Evolutionary conservation across 805 yeast species (phyloP).

Genomic region (baker's yeast (Saccharomyces cerevisiae)): DNA sequence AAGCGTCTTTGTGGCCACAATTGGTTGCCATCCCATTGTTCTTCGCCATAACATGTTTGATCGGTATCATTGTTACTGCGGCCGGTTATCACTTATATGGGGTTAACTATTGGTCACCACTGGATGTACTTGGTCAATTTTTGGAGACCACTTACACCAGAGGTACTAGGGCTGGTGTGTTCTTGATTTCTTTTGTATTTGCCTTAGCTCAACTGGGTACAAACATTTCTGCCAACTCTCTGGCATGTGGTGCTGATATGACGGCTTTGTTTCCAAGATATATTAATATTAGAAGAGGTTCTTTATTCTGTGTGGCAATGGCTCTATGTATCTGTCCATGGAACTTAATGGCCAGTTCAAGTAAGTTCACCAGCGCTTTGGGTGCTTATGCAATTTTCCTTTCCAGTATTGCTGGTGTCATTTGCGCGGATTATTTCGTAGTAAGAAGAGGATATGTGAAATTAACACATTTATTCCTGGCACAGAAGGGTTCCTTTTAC

Average conservation of each 20-base stretch:
- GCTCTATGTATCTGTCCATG: constrained; percentile 72
- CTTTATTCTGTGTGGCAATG: constrained; percentile 54
- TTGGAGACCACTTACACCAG: constrained; percentile 31
- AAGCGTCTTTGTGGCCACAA: constrained; percentile 42
- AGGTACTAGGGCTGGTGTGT: constrained; percentile 65
- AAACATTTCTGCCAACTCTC: constrained; percentile 58
- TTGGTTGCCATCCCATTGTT: constrained; percentile 56
- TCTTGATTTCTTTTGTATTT: constrained; percentile 54
- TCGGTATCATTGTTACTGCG: constrained; percentile 73
- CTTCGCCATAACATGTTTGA: constrained; percentile 66
- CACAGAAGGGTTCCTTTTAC: constrained; percentile 31
- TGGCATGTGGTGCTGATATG: constrained; percentile 53
- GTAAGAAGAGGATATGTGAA: constrained; percentile 61
- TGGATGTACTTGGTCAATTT: constrained; percentile 50
- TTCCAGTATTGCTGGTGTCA: constrained; percentile 70
- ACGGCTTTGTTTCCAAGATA: constrained; percentile 50
- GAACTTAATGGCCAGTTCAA: constrained; percentile 57
- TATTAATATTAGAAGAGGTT: constrained; percentile 55
- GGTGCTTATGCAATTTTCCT: constrained; percentile 73
- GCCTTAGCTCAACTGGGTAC: constrained; percentile 71
- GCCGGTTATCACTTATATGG: constrained; percentile 43
- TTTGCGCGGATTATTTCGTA: constrained; percentile 48
- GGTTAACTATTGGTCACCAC: constrained; percentile 37
- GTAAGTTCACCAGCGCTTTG: constrained; percentile 63
- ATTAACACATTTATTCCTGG: constrained; percentile 54